Percentiles rank a stretch among this genome's conserved stretches.
Conservation (phyloP, 2,329 filamentous ascomycete genomes). For the Cyphellophora europaea region DNA sequence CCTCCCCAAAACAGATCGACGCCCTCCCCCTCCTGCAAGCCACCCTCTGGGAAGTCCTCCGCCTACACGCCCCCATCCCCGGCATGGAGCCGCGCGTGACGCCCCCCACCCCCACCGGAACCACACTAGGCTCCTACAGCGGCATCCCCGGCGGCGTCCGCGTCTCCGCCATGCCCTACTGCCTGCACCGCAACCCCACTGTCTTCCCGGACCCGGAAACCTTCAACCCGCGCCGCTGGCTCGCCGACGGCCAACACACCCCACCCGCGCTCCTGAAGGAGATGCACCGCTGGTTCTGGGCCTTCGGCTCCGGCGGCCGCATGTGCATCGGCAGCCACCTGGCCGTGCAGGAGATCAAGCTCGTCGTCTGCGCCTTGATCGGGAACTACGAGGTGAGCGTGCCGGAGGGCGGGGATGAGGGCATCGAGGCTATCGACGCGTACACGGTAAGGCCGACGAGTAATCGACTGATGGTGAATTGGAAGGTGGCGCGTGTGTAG, state of each 20-base stretch:
- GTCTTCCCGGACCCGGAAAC: constrained; percentile 39
- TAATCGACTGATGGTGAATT: constrained; percentile 50
- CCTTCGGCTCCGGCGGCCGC: constrained; percentile 39
- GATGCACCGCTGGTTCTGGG: constrained; percentile 41
- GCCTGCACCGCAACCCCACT: constrained; percentile 40
- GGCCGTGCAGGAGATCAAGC: constrained; percentile 57
- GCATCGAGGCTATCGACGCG: constrained; percentile 56
- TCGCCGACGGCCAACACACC: constrained; percentile 31
- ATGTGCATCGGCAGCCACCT: constrained; percentile 43
- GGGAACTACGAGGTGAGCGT: constrained; percentile 54
- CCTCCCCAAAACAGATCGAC: constrained; percentile 34
- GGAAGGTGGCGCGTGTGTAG: constrained; percentile 34
- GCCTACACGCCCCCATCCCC: constrained; percentile 53
- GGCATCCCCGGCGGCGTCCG: constrained; percentile 34
- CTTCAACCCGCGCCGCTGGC: constrained; percentile 41
- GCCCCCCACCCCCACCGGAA: constrained; percentile 19
- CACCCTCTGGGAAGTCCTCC: constrained; percentile 51
- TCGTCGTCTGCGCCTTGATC: constrained; percentile 61
- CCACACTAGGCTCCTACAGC: constrained; percentile 28
- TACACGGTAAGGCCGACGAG: constrained; percentile 52
- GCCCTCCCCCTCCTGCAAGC: constrained; percentile 48
- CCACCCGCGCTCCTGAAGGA: constrained; percentile 29
- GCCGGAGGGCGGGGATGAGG: constrained; percentile 45
- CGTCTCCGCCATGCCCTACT: constrained; percentile 41
- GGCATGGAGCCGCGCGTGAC: constrained; percentile 51